A percentile compares a stretch with the other conserved stretches of the same genome.
These are phyloP conservation scores for Lentinula raphanica DNA, from an alignment of 768 basidiomycete species.

Conservation along the genomic window DNA sequence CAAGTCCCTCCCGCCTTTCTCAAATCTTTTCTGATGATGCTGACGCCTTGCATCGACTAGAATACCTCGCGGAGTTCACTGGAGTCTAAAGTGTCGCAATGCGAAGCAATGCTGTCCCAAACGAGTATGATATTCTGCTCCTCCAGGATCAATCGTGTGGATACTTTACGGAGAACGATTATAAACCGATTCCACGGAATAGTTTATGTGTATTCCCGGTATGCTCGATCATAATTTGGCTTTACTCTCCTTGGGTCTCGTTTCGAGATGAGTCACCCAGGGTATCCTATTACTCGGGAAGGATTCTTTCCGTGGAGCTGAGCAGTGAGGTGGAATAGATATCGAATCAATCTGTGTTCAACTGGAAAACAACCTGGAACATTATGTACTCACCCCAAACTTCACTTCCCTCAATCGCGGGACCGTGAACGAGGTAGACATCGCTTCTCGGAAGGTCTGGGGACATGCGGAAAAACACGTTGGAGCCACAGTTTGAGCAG, in stretches of 20 bases:
- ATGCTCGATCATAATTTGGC: background rate
- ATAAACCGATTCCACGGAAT: no score
- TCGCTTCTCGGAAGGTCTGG: constrained; percentile 4
- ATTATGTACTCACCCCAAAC: background rate
- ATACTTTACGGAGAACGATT: background rate
- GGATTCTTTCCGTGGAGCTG: background rate
- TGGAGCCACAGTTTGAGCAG: constrained; percentile 33
- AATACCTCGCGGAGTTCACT: constrained; percentile 1
- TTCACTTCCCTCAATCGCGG: background rate
- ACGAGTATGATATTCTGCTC: background rate
- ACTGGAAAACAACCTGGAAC: no score
- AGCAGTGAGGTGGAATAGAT: background rate
- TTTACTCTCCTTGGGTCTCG: background rate
- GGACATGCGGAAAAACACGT: constrained; percentile 16
- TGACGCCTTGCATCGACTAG: background rate
- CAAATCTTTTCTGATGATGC: background rate
- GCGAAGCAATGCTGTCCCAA: background rate
- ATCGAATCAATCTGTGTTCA: background rate
- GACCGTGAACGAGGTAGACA: background rate
- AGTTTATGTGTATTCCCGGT: no score
- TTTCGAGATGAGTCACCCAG: background rate
- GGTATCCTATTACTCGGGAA: background rate
- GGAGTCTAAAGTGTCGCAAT: background rate
- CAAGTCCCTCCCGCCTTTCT: background rate
- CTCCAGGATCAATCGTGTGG: background rate